Percentiles rank a stretch among this genome's conserved stretches.
phyloP scores from a whole-genome alignment of 352 stramenopile genomes.

The Phytophthora sojae region DNA sequence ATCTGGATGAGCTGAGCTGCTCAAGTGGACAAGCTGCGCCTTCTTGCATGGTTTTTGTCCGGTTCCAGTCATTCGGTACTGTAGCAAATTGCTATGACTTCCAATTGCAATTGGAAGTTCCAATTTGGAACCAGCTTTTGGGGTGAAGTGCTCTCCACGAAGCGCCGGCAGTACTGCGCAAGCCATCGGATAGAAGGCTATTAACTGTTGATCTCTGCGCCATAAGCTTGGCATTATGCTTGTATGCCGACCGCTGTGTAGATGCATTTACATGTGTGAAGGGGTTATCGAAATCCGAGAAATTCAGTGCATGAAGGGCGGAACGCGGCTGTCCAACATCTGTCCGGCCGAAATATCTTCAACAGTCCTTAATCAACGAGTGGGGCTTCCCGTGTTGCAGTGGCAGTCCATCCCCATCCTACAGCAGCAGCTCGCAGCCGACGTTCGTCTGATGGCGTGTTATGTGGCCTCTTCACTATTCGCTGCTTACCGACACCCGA shows the following conservation, averaged over 20 bases:
- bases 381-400: conserved; percentile 16
- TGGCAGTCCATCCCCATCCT: conserved; percentile 34
- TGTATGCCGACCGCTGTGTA: background rate
- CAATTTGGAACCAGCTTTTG: too few relatives aligned
- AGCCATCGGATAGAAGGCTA: background rate
- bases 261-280: background rate
- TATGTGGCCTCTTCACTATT: background rate
- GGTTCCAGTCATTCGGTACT: background rate
- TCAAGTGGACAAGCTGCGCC: background rate
- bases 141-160: too few relatives aligned
- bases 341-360: conserved; percentile 31
- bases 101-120: too few relatives aligned
- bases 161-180: background rate
- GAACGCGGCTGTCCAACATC: conserved; percentile 23
- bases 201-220: background rate
- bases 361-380: conserved; percentile 25
- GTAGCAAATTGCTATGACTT: too few relatives aligned
- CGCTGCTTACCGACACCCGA: too few relatives aligned
- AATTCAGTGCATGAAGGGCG: conserved; percentile 16
- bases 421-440: conserved; percentile 27
- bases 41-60: conserved; percentile 11
- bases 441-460: conserved; percentile 14
- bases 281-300: background rate
- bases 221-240: background rate
- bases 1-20: conserved; percentile 24